A percentile compares a stretch with the other conserved stretches of the same genome.
Conservation (phyloP, 2,329 filamentous ascomycete genomes). For the Curvularia sp. region DNA sequence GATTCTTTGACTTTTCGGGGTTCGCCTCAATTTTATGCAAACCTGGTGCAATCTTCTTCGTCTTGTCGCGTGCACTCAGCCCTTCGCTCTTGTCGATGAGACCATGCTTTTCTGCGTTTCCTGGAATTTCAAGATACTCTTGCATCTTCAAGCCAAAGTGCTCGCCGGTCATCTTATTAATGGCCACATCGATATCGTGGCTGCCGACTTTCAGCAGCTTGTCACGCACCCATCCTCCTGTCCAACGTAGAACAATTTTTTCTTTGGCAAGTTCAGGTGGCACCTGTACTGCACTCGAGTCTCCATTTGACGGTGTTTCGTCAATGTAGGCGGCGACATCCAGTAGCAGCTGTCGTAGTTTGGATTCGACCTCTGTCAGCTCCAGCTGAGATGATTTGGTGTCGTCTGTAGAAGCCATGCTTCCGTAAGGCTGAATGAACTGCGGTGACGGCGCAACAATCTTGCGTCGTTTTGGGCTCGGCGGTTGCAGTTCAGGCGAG, state of each 20-base stretch:
- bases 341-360: slow-evolving; percentile 76
- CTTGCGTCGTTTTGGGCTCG: slow-evolving; percentile 43
- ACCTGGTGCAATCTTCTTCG: slow-evolving; percentile 68
- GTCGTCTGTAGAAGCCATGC: slow-evolving; percentile 35
- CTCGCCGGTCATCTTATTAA: slow-evolving; percentile 84
- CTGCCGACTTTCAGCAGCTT: slow-evolving; percentile 75
- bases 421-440: slow-evolving; percentile 35
- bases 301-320: slow-evolving; percentile 34
- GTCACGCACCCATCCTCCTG: slow-evolving; percentile 87
- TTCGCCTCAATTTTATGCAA: slow-evolving; percentile 91
- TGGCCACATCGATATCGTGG: slow-evolving; percentile 84
- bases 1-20: slow-evolving; percentile 94
- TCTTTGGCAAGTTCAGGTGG: slow-evolving; percentile 56
- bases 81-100: slow-evolving; percentile 51
- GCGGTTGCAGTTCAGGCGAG: slow-evolving; percentile 34
- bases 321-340: slow-evolving; percentile 80
- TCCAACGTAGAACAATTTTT: slow-evolving; percentile 71
- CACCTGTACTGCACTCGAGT: slow-evolving; percentile 46
- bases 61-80: slow-evolving; percentile 52
- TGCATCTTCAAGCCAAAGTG: slow-evolving; percentile 74
- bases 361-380: slow-evolving; percentile 74
- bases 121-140: slow-evolving; percentile 68
- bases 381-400: slow-evolving; percentile 50
- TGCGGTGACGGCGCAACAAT: slow-evolving; percentile 25
- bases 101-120: slow-evolving; percentile 67